Conservation (phyloP, 129 eudicot species). For the Gnaphalium uliginosum region DNA sequence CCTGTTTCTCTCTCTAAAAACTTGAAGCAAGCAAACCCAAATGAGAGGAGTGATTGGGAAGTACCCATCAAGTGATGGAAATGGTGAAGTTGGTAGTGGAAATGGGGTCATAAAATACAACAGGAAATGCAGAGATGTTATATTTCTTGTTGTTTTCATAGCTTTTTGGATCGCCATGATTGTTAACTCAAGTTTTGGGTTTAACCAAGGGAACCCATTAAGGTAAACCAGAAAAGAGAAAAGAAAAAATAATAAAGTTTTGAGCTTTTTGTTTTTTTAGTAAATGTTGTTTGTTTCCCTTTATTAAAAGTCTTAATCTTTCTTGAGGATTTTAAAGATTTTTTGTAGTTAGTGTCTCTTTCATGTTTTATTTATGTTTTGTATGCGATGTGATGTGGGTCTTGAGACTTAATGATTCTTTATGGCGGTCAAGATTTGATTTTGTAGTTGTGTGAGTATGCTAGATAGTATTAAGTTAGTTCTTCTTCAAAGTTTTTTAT, state of each 20-base stretch:
- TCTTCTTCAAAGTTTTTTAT: neutral
- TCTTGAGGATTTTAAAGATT: slow-evolving; percentile 29
- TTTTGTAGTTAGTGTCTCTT: slow-evolving; percentile 21
- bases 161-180: slow-evolving; percentile 96
- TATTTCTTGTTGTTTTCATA: slow-evolving; percentile 80
- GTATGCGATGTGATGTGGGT: neutral
- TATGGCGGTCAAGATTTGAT: slow-evolving; percentile 24
- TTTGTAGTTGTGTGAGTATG: slow-evolving; percentile 22
- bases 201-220: slow-evolving; percentile 91
- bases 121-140: slow-evolving; percentile 93
- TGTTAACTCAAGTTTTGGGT: slow-evolving; percentile 94
- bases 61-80: slow-evolving; percentile 77
- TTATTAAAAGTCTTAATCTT: slow-evolving; percentile 7
- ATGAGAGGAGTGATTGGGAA: slow-evolving; percentile 88
- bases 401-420: slow-evolving; percentile 4
- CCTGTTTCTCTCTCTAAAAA: slow-evolving; percentile 30
- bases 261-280: slow-evolving; percentile 5
- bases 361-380: slow-evolving; percentile 19
- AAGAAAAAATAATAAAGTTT: neutral
- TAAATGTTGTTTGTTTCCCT: slow-evolving; percentile 16
- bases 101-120: slow-evolving; percentile 76
- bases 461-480: slow-evolving; percentile 17
- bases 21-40: slow-evolving; percentile 7
- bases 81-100: slow-evolving; percentile 43
- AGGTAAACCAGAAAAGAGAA: slow-evolving; percentile 43